Base-by-base conservation (phyloP, 148 eudicot species). In the Rhododendron ferrugineum region DNA sequence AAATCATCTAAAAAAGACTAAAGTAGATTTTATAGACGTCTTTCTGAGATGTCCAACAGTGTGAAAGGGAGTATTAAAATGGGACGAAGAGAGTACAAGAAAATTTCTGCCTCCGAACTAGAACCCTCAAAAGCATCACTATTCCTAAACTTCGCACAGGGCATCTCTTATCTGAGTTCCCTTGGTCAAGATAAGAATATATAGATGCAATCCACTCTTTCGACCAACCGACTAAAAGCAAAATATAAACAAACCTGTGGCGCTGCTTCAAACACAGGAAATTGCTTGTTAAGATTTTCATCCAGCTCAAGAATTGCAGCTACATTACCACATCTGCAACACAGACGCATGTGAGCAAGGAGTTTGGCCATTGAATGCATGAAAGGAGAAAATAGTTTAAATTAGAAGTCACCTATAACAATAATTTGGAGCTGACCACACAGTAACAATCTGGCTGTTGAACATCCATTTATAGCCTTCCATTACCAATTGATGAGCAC, bases 401-500 rank as follows among this genome's bases (percentile, higher is more conserved):
- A 75, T 80, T n/a, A 58, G 50, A 74, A 11, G 81, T 82, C 82
- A 94, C 98, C 98, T 93, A 82, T 95, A 95, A 87, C 99, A 94
- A 87, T 96, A 96, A 86, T 96, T 96, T 79, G 99, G 98, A 84
- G 98, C 98, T 54, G 99, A 96, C 99, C 99, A 96, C 74, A 96
- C 99, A 9, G 99, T 96, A 82, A 96, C 98, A 83, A 96, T 94
- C 90, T 94, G 97, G 52, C 93, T 86, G 85, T 91, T 91, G 82
- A 96, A 96, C 97, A 94, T 93, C 99, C 99, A 96, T 88, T 95
- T 94, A 84, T 85, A 96, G 83, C 99, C 99, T 84, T 96, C 99
- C 99, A 95, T 96, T 40, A 94, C 97, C 89, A 95, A 89, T 89
- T 96, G 98, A 89, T 96, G 98, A 20, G 99, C 99, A 42, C 99